Evolutionary conservation across 2,329 filamentous ascomycete species (phyloP), one percentile per base, ranked within the genome.

Genomic region (Fusarium cicatricum): DNA sequence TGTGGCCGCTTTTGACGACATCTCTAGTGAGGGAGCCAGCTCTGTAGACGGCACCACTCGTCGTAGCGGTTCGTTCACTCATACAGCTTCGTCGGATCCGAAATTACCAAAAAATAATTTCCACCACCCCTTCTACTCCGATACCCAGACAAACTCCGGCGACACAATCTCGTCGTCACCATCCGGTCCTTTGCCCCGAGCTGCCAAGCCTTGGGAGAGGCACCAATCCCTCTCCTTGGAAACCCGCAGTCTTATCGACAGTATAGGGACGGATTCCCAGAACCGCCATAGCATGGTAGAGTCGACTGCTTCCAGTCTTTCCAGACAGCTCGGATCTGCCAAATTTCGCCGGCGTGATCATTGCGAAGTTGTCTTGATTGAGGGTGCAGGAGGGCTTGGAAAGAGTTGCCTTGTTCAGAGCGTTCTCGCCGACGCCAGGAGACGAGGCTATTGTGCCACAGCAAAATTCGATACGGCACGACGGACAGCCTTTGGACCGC

Each of bases 341-440:
- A 88, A 87, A 66, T 87, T 87, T 54, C 78, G 82, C 28, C 79
- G 84, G 34, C 81, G 82, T 19, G 85, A 85, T 3, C 86, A 88
- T 46, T 88, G 85, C 64, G 86, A 89, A 65, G 80, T 89, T 21
- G 76, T 88, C 16, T 79, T 80, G 14, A 80, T 89, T 46, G 83
- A 87, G 62, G 86, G 86, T 26, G 78, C 82, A 11, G 85, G 82
- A 3, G 86, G 86, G 1, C 73, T 88, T n/a, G 86, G 86, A 14
- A 89, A 89, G 71, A 88, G 82, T 60, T 85, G 83, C 54, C 77
- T 89, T 14, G 83, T 88, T 21, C 85, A 88, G 64, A 86, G 85
- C 9, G 82, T 88, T 5, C 78, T 88, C 36, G 76, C 82, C 3
- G 86, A 89, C 60, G 84, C 84, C 14, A 78, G 86, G 43, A 79